phyloP scores from a whole-genome alignment of 306 rosid species.

The Alnus glutinosa region DNA sequence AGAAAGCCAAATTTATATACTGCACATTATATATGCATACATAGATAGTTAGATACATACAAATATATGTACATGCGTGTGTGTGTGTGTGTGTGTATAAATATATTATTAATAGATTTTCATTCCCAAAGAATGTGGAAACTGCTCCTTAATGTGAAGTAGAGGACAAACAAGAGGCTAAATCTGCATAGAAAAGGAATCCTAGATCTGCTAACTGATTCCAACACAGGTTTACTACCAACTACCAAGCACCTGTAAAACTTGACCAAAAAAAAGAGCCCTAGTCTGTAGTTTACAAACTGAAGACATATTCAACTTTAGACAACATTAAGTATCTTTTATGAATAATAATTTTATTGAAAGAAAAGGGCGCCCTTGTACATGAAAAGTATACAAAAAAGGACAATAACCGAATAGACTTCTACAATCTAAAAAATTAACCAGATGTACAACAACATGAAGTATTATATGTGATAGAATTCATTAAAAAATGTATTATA shows the following conservation, averaged over 20 bases:
- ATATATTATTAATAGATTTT: not conserved
- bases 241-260: not conserved
- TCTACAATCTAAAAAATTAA: no score
- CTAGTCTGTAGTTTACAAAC: not conserved
- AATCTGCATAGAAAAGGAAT: not conserved
- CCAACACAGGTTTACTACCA: not conserved
- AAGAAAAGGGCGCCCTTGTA: no score
- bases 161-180: not conserved
- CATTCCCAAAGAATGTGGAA: not conserved
- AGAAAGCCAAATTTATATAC: slow-evolving; percentile 23
- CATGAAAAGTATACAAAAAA: no score
- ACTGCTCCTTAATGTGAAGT: not conserved
- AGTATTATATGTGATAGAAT: no score
- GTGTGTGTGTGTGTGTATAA: no score
- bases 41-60: no score
- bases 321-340: not conserved
- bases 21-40: not conserved
- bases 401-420: no score
- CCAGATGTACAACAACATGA: no score
- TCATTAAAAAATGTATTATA: not conserved
- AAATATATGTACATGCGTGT: no score
- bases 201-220: not conserved
- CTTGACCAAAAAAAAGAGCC: not conserved
- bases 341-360: no score
- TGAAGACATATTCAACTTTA: not conserved